Evolutionary conservation across 768 basidiomycete genomes (phyloP), one percentile per base, ranked within the genome.

Genomic region (Auricularia cornea): DNA sequence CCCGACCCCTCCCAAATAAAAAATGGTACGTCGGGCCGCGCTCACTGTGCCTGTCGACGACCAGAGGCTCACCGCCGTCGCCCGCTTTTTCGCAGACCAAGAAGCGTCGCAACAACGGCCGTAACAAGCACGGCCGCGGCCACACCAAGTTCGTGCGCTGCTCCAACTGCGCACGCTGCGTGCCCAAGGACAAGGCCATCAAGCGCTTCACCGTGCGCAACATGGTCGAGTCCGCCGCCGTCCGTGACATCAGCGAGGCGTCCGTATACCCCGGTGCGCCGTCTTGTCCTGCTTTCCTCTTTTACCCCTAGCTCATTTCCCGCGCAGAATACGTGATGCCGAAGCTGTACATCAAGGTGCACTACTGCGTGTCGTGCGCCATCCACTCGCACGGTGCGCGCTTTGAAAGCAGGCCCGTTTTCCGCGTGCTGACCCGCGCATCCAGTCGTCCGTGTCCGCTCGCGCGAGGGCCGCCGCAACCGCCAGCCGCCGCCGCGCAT

Each of bases 141-240:
- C 94, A 97, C 79, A 92, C 94, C 77, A 83, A 78, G 67, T 92
- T 91, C 76, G 85, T 99, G 74, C 90, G 97, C 72, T 99, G 97
- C 85, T 95, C 94, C 69, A 99, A 99, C 87, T 99, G 97, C 86
- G 93, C 93, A 73, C 91, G 97, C 70, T 94, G 92, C 76, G 94
- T 97, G 64, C 89, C 83, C 70, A 98, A 98, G 84, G 96, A 98
- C 83, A 98, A 98, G 85, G 96, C 96, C 69, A 97, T 98, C 89
- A 97, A 97, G 83, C 85, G 97, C 60, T 96, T 96, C 86, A 97
- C 95, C 41, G 96, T 98, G 73, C 87, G 94, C 79, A 99, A 99
- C 87, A 98, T 98, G 92, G 94, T 99, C 64, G 96, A 98, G 85
- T 92, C 92, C 73, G 97, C 97, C 54, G 96, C 96, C 62, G 92